Base-by-base conservation (phyloP, 768 basidiomycete species). In the Suillus tomentosus region DNA sequence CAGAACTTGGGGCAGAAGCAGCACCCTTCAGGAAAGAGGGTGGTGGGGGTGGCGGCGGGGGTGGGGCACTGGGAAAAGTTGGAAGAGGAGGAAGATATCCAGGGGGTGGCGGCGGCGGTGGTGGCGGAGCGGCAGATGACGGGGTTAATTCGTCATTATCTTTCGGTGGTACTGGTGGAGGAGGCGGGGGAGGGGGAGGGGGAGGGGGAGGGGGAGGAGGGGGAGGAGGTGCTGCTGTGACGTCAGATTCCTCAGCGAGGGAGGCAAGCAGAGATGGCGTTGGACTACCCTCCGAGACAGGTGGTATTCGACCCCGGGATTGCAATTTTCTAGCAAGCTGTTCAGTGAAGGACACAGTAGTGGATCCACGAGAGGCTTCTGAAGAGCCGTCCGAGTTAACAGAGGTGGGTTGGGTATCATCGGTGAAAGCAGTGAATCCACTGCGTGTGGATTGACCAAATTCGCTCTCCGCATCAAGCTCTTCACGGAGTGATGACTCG, bases 301-400 rank as follows among this genome's bases (percentile, higher is more conserved):
- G 78, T 37, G 79, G 71, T 13, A 74, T 71, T 63, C 82, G 78
- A 27, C 84, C 84, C 73, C 81, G 80, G 8, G 81, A 72, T 15
- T 85, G 76, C 24, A 91, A 74, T 66, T 86, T 88, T 70, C 84
- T 84, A 50, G 79, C 81, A 53, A 91, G 79, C 73, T 88, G 84
- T 61, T 91, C 90, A 31, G 85, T 82, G 58, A 89, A 80, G 1
- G 85, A 80, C 24, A 80, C 84, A 45, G 81, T 76, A 40, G 77
- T 78, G 61, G 76, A 69, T 62, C 72, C 71, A 27, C 76, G 77
- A 53, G 71, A 64, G 57, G 74, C 77, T 31, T 83, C 79, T 22
- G 77, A 68, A 34, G 79, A 82, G 15, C 70, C 72, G 37, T 78
- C 76, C 47, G 85, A 85, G 65, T 80, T 80, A 51, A 84, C 76